Evolutionary conservation across 139 green algal species (phyloP), one percentile per base, ranked within the genome.

Genomic region (Chlorella sp.): DNA sequence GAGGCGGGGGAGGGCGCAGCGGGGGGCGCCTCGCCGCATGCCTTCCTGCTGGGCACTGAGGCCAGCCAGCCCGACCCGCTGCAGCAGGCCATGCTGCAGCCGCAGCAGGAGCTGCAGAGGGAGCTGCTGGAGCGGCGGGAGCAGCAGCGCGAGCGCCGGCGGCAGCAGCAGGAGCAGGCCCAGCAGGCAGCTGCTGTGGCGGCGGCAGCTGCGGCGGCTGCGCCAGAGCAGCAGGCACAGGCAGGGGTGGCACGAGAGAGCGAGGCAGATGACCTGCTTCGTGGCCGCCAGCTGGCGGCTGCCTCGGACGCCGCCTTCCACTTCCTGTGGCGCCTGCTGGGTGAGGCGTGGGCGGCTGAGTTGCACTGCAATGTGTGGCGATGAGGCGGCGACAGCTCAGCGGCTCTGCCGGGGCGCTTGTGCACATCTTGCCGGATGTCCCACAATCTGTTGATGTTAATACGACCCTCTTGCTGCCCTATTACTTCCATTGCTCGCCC

Each of bases 51-150:
- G 4, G 76, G 76, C 76, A 72, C 76, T 17, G 60, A 82, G 38
- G 57, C 76, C 17, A 82, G 76, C 76, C 76, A 82, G 76, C 76
- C 76, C 2, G 76, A 82, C 60, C 76, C 76, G 3, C 9, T 82
- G 76, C 57, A 82, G 60, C 60, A 72, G 57, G 76, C 26, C 36
- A 36, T 32, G 25, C 36, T 41, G 25, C 32, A 25, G 38, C 15
- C 60, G 16, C 34, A 82, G 76, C 76, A 72, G 76, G 34, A 73
- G 76, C 30, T 67, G 36, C 57, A 57, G 47, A 12, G 55, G n/a
- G 75, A 69, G 75, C 20, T 81, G 32, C 75, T 81, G 20, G 55
- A 81, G 32, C 75, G 34, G 32, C 34, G 75, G 47, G 18, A 32
- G 32, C 75, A 55, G 21, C 75, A 81, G 75, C 55, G 69, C 56